phyloP scores from a whole-genome alignment of 2,329 filamentous ascomycete genomes.

The Neopestalotiopsis sp. region DNA sequence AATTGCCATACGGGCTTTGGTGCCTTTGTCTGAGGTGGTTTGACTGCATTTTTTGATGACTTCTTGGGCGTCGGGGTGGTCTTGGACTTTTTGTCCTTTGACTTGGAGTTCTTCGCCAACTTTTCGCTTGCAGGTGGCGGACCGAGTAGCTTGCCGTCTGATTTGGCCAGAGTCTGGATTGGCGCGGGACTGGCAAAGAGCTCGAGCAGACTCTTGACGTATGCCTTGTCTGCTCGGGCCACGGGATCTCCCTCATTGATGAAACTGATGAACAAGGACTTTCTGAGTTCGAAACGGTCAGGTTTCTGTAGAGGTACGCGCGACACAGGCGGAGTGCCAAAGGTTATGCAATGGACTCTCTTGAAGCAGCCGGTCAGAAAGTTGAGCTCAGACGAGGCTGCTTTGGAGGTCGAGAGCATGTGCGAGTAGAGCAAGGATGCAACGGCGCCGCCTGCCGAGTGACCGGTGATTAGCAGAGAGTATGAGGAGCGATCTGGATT shows the following conservation, averaged over 20 bases:
- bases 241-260: constrained; percentile 89
- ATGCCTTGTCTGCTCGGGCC: constrained; percentile 75
- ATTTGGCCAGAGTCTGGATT: constrained; percentile 22
- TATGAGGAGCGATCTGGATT: constrained; percentile 69
- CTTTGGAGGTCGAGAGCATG: constrained; percentile 67
- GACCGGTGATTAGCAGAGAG: constrained; percentile 82
- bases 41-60: constrained; percentile 35
- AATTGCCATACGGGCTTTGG: constrained; percentile 63
- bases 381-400: constrained; percentile 70
- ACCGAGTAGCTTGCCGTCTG: constrained; percentile 18
- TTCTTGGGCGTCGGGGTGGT: constrained; percentile 9
- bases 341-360: constrained; percentile 82
- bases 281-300: constrained; percentile 51
- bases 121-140: constrained; percentile 23
- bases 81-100: constrained; percentile 17
- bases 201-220: constrained; percentile 74
- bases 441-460: constrained; percentile 85
- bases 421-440: constrained; percentile 81
- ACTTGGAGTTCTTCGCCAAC: constrained; percentile 32
- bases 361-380: constrained; percentile 73
- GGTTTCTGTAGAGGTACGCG: constrained; percentile 72
- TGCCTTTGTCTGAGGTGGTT: constrained; percentile 23
- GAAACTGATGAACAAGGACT: constrained; percentile 79
- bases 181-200: constrained; percentile 69
- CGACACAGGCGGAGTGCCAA: constrained; percentile 81